These are phyloP conservation scores for Croton setiger DNA, from an alignment of 441 rosid genomes.

Conservation along the genomic window DNA sequence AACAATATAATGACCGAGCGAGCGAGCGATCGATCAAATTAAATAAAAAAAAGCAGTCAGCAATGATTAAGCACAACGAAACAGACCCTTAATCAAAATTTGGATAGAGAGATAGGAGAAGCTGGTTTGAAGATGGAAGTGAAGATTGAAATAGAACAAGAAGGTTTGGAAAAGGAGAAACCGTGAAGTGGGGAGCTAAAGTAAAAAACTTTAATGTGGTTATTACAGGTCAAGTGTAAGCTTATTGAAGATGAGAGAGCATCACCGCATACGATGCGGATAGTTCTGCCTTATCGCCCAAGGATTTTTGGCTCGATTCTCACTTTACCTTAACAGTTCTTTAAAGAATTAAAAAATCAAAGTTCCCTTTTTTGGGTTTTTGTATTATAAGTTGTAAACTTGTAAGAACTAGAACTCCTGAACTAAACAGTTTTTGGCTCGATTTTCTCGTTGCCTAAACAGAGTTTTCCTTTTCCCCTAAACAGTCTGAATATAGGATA, in stretches of 20 bases:
- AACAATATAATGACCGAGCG: neutral
- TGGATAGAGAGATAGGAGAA: neutral
- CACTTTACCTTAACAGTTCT: neutral
- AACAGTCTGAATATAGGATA: too few relatives aligned
- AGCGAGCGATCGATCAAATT: neutral
- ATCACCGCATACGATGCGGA: constrained; percentile 1
- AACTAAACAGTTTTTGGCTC: too few relatives aligned
- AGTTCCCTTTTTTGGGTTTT: too few relatives aligned
- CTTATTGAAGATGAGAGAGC: neutral
- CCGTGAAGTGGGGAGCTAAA: neutral
- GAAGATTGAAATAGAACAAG: neutral
- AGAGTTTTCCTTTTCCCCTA: too few relatives aligned
- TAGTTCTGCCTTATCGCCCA: constrained; percentile 5
- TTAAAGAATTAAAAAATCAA: too few relatives aligned
- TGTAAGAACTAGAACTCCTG: too few relatives aligned
- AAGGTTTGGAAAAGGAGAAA: neutral
- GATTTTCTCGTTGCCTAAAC: too few relatives aligned
- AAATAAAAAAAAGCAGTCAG: neutral
- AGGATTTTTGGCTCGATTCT: constrained; percentile 5
- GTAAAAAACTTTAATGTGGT: neutral
- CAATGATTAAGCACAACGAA: neutral
- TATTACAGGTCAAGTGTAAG: neutral
- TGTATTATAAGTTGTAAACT: too few relatives aligned
- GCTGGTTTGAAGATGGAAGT: neutral
- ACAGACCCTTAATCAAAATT: too few relatives aligned